Conservation (phyloP, 139 green algal species). For the Protoeuglena noctilucae region DNA sequence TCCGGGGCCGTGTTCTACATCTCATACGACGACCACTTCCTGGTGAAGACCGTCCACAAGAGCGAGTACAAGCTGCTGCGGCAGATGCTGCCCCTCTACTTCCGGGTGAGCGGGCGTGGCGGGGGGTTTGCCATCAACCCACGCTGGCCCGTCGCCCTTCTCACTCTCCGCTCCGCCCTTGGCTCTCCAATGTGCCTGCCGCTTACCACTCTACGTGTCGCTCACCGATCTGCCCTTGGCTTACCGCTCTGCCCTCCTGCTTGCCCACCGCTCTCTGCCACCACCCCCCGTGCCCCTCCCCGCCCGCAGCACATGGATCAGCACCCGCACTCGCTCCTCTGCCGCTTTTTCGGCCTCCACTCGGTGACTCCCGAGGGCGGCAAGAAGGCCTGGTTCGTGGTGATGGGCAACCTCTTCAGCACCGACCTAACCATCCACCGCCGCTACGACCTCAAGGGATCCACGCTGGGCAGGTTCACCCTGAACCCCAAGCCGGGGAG, state of each 20-base stretch:
- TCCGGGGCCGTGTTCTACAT: slow-evolving; percentile 70
- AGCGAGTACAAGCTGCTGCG: slow-evolving; percentile 58
- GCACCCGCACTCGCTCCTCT: slow-evolving; percentile 53
- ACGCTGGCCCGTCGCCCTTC: no score
- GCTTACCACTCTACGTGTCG: no score
- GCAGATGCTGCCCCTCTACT: slow-evolving; percentile 63
- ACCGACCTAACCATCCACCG: slow-evolving; percentile 73
- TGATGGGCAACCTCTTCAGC: slow-evolving; percentile 89
- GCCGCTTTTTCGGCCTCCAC: slow-evolving; percentile 81
- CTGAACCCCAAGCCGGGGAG: slow-evolving; percentile 4
- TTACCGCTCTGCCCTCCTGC: no score
- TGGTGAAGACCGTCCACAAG: slow-evolving; percentile 59
- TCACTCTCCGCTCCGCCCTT: no score
- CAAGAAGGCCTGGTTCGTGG: slow-evolving; percentile 75
- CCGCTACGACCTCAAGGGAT: slow-evolving; percentile 89
- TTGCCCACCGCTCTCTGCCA: no score
- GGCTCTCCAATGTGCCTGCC: no score
- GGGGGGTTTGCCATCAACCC: no score
- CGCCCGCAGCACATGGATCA: slow-evolving; percentile 47
- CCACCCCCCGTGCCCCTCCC: no score
- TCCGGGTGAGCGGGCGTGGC: no score
- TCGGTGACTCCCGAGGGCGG: slow-evolving; percentile 54
- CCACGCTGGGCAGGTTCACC: slow-evolving; percentile 39
- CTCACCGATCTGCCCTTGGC: no score
- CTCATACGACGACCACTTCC: slow-evolving; percentile 52